phyloP scores from a whole-genome alignment of 2,329 filamentous ascomycete species.

The Ustulina deusta region DNA sequence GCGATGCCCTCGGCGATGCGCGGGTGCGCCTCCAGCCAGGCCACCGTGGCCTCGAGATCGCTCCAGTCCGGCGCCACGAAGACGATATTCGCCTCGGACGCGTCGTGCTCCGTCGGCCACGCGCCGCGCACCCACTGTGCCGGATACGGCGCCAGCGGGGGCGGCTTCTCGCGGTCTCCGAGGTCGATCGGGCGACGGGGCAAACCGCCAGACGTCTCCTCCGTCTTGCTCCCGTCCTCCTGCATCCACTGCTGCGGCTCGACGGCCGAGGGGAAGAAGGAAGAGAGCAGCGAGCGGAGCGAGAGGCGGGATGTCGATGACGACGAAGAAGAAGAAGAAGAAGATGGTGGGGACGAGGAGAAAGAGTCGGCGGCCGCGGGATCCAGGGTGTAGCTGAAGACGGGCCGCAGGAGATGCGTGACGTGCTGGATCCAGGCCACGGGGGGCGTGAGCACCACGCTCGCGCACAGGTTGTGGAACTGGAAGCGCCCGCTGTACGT shows the following conservation, averaged over 20 bases:
- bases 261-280: background rate
- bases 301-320: conserved; percentile 1
- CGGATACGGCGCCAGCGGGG: conserved; percentile 42
- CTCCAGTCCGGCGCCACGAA: conserved; percentile 65
- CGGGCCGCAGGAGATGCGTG: conserved; percentile 60
- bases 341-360: background rate
- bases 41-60: conserved; percentile 60
- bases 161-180: conserved; percentile 14
- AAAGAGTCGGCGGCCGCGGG: conserved; percentile 14
- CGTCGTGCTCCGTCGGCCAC: conserved; percentile 54
- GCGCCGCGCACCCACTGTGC: conserved; percentile 48
- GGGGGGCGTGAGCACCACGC: conserved; percentile 62
- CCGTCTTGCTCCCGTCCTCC: background rate
- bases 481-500: conserved; percentile 65
- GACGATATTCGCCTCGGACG: conserved; percentile 53
- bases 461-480: conserved; percentile 63
- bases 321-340: background rate
- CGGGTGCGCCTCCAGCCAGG: conserved; percentile 60
- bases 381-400: conserved; percentile 53
- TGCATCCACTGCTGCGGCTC: background rate
- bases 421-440: conserved; percentile 63
- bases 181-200: conserved; percentile 34
- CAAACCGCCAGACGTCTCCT: conserved; percentile 21
- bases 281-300: conserved; percentile 7
- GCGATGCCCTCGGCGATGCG: conserved; percentile 61